Percentiles rank a stretch among this genome's conserved stretches.
These are phyloP conservation scores for Penicillium sp. DNA, from an alignment of 2,329 filamentous ascomycete species.

Conservation along the genomic window DNA sequence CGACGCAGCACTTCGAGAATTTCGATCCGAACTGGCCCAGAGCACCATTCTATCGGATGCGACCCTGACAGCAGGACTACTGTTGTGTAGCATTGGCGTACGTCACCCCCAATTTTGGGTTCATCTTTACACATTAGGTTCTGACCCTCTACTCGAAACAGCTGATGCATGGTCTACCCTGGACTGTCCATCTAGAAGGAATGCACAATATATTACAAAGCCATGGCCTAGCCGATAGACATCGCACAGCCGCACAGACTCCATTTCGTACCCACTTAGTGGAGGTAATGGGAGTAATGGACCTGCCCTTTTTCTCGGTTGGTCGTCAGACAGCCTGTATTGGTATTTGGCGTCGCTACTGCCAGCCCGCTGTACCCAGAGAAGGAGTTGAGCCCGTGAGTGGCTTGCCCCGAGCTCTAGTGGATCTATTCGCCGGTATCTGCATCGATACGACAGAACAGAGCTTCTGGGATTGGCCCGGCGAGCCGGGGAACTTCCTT, in stretches of 20 bases:
- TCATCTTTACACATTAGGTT: not conserved
- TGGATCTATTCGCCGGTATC: conserved; percentile 30
- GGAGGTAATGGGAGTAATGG: conserved; percentile 36
- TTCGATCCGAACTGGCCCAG: conserved; percentile 27
- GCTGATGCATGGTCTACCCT: conserved; percentile 30
- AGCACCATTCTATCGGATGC: conserved; percentile 26
- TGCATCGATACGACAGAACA: conserved; percentile 24
- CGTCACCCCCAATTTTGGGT: conserved; percentile 6
- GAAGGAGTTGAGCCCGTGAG: conserved; percentile 27
- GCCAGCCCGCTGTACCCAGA: conserved; percentile 11
- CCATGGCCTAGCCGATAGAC: conserved; percentile 8
- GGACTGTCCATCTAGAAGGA: conserved; percentile 34
- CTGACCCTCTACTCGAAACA: conserved; percentile 6
- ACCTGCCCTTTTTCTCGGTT: conserved; percentile 27
- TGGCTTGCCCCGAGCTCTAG: conserved; percentile 28
- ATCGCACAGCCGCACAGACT: not conserved
- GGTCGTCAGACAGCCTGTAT: conserved; percentile 26
- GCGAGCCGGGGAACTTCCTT: conserved; percentile 23
- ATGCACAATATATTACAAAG: conserved; percentile 32
- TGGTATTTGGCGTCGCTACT: conserved; percentile 30
- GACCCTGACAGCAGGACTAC: conserved; percentile 29
- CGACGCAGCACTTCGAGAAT: conserved; percentile 25
- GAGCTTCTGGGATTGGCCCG: conserved; percentile 32
- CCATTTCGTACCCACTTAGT: conserved; percentile 26
- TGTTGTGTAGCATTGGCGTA: conserved; percentile 34